These are phyloP conservation scores for Terana coerulea DNA, from an alignment of 768 basidiomycete species.

Conservation along the genomic window DNA sequence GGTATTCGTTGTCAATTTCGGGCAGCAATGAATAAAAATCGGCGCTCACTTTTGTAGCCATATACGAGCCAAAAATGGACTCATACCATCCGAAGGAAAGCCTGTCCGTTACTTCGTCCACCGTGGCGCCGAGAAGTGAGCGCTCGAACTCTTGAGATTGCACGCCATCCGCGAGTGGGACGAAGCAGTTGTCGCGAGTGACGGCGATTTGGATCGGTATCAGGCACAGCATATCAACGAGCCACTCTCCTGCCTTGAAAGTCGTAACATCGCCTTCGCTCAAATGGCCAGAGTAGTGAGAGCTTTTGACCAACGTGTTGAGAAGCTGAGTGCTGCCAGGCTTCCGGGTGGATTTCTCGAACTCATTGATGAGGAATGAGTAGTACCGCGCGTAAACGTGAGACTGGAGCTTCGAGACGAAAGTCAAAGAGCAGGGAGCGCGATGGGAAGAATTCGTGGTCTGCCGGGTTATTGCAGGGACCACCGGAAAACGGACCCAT, in stretches of 20 bases:
- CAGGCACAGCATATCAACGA: slow-evolving; percentile 55
- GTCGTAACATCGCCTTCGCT: slow-evolving; percentile 12
- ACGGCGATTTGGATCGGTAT: slow-evolving; percentile 65
- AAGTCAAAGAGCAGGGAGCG: slow-evolving; percentile 34
- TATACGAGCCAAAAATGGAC: slow-evolving; percentile 58
- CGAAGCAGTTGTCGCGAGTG: slow-evolving; percentile 54
- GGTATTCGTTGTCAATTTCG: not conserved
- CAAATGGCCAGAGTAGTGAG: slow-evolving; percentile 27
- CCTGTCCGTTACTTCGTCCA: slow-evolving; percentile 51
- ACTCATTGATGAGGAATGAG: slow-evolving; percentile 37
- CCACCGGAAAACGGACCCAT: slow-evolving; percentile 59
- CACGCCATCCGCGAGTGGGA: slow-evolving; percentile 58
- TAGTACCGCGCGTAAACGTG: slow-evolving; percentile 40
- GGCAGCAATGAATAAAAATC: not conserved
- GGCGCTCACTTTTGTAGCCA: slow-evolving; percentile 47
- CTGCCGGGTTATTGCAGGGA: slow-evolving; percentile 46
- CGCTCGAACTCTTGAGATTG: slow-evolving; percentile 46
- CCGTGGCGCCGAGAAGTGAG: slow-evolving; percentile 54
- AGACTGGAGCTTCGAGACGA: slow-evolving; percentile 38
- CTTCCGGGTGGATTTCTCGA: slow-evolving; percentile 49
- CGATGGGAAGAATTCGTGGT: slow-evolving; percentile 36
- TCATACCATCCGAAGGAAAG: slow-evolving; percentile 66
- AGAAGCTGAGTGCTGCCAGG: slow-evolving; percentile 44
- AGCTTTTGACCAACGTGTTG: slow-evolving; percentile 31
- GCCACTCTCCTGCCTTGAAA: slow-evolving; percentile 55